phyloP scores from a whole-genome alignment of 805 yeast genomes.

The Huiozyma naganishii region DNA sequence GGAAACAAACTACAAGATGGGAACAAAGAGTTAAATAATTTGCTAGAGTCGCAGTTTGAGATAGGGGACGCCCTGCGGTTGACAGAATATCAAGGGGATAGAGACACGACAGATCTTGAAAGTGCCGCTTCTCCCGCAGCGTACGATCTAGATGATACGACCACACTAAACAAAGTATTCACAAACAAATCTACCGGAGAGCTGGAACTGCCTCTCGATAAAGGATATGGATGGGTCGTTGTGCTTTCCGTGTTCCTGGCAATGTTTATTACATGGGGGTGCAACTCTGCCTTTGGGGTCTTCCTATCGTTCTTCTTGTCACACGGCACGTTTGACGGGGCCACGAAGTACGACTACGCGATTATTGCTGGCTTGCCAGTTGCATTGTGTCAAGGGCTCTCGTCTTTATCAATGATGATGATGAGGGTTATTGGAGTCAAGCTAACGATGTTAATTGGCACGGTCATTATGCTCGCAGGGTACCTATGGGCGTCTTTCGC shows the following conservation, averaged over 20 bases:
- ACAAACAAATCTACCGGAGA: constrained; percentile 28
- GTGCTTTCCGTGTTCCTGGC: constrained; percentile 39
- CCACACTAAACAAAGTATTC: constrained; percentile 20
- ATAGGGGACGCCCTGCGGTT: constrained; percentile 24
- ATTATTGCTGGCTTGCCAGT: constrained; percentile 61
- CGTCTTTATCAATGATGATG: constrained; percentile 45
- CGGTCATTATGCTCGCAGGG: constrained; percentile 40
- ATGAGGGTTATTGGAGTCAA: constrained; percentile 42
- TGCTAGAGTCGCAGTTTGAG: constrained; percentile 17
- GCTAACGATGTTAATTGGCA: constrained; percentile 39
- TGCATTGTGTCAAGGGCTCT: constrained; percentile 39
- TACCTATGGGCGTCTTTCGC: constrained; percentile 52
- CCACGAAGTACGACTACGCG: constrained; percentile 49
- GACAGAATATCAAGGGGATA: constrained; percentile 2
- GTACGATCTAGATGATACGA: no score
- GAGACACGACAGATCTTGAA: background rate
- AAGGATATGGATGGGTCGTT: constrained; percentile 61
- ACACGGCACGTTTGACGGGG: constrained; percentile 41
- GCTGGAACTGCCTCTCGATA: constrained; percentile 41
- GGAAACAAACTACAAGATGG: no score
- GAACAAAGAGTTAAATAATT: constrained; percentile 7
- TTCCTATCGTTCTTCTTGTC: constrained; percentile 49
- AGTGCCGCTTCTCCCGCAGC: no score
- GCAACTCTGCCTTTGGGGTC: constrained; percentile 54
- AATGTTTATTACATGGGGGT: constrained; percentile 65